A percentile compares a stretch with the other conserved stretches of the same genome.
Conservation (phyloP, 345 rosid species). For the Eucalyptus paniculata region DNA sequence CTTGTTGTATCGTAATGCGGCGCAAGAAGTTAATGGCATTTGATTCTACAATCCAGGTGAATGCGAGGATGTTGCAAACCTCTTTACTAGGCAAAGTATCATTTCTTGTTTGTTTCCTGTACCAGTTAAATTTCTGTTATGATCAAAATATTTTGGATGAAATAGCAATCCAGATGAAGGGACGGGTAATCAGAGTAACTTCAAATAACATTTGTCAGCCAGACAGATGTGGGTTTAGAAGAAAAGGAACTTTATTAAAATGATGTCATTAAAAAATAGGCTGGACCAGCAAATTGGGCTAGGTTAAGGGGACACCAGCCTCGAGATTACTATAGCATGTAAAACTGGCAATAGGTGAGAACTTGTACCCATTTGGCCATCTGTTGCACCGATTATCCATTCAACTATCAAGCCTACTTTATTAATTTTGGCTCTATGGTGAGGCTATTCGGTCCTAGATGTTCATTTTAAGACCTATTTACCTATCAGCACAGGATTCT, state of each 20-base stretch:
- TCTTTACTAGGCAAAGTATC: conserved; percentile 23
- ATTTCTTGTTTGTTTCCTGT: neutral
- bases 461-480: neutral
- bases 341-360: too few species aligned
- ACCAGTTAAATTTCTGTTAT: neutral
- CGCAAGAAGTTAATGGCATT: too few species aligned
- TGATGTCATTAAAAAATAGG: too few species aligned
- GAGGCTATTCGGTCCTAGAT: neutral
- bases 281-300: too few species aligned
- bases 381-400: too few species aligned
- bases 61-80: conserved; percentile 45
- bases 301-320: too few species aligned
- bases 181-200: neutral
- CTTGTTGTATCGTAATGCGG: too few species aligned
- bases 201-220: neutral
- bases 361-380: too few species aligned
- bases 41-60: too few species aligned
- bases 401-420: too few species aligned
- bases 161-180: neutral
- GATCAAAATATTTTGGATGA: neutral
- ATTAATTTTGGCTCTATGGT: neutral
- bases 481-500: neutral
- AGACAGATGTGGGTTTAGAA: neutral
- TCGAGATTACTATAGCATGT: too few species aligned
- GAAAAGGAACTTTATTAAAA: too few species aligned